phyloP scores from a whole-genome alignment of 768 basidiomycete species.

The Phanerodontia chrysosporium region DNA sequence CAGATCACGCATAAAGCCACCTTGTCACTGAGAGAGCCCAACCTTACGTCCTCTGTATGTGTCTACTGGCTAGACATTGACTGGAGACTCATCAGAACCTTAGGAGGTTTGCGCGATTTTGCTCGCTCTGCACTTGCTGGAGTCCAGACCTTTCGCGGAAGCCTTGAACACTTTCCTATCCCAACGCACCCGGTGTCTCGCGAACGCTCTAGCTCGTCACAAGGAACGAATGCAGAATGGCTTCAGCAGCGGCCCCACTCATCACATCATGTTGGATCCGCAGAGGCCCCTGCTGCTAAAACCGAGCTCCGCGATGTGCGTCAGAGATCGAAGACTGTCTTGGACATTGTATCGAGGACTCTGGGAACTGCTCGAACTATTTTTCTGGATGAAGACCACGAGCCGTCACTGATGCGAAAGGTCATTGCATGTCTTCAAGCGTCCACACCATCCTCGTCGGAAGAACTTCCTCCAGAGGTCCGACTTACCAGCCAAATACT shows the following conservation, averaged over 20 bases:
- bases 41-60: constrained; percentile 50
- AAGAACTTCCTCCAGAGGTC: constrained; percentile 44
- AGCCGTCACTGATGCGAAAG: constrained; percentile 46
- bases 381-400: constrained; percentile 39
- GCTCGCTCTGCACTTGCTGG: constrained; percentile 82
- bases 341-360: constrained; percentile 58
- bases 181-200: constrained; percentile 64
- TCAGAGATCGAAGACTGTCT: constrained; percentile 44
- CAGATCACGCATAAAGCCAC: constrained; percentile 91
- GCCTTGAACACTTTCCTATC: constrained; percentile 65
- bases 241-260: constrained; percentile 32
- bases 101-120: constrained; percentile 77
- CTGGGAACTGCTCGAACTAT: constrained; percentile 51
- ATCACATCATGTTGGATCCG: constrained; percentile 3
- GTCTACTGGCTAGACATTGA: neutral
- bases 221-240: constrained; percentile 13
- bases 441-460: constrained; percentile 30
- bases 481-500: constrained; percentile 64
- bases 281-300: constrained; percentile 25
- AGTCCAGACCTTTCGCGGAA: constrained; percentile 75
- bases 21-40: constrained; percentile 63
- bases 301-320: constrained; percentile 47
- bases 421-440: constrained; percentile 63
- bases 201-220: constrained; percentile 31
- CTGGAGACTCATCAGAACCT: constrained; percentile 2